Percentiles rank a stretch among this genome's conserved stretches.
Evolutionary conservation across 441 rosid genomes (phyloP).

Genomic region (Rhodomyrtus psidioides): DNA sequence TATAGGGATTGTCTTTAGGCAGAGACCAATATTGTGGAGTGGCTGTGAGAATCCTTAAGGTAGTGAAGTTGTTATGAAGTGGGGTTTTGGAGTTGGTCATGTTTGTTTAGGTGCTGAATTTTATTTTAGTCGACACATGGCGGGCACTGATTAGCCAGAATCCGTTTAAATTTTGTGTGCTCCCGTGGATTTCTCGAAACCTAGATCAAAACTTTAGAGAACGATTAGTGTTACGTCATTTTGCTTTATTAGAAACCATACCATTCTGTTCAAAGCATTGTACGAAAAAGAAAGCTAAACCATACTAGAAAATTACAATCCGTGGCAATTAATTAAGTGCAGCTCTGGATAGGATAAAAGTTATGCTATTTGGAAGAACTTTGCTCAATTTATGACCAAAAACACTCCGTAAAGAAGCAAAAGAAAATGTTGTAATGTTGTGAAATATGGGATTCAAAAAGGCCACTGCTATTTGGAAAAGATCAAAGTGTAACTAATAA

Average conservation of each 20-base stretch:
- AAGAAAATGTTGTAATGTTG: neutral
- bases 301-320: neutral
- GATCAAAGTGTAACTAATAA: neutral
- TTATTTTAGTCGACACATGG: neutral
- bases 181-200: neutral
- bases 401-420: neutral
- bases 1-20: neutral
- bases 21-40: neutral
- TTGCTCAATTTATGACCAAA: neutral
- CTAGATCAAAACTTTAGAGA: neutral
- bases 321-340: neutral
- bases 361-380: neutral
- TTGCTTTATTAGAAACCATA: neutral
- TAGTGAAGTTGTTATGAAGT: neutral
- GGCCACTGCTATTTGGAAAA: neutral
- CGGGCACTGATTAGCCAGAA: neutral
- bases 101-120: neutral
- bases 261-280: neutral
- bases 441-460: neutral
- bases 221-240: neutral
- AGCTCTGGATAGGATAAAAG: neutral
- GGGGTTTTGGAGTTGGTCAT: neutral
- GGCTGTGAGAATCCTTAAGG: neutral
- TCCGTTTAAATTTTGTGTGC: neutral
- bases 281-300: neutral